Evolutionary conservation across 208 protist species (phyloP).

Genomic region (Trichomonas gallinae): DNA sequence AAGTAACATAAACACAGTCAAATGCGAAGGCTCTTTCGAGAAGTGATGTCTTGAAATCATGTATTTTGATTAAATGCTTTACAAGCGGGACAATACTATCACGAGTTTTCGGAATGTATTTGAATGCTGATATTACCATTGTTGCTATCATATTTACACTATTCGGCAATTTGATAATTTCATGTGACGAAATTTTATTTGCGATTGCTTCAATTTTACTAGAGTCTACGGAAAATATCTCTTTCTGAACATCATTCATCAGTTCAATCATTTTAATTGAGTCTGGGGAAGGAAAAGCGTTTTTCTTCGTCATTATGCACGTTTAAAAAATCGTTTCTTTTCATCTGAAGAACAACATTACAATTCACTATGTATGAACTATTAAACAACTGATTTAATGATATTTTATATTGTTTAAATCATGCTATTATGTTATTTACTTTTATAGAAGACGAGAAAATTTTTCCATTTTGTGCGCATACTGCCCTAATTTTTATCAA

Average conservation of each 20-base stretch:
- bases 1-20: neutral
- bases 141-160: neutral
- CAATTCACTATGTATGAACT: too few species aligned
- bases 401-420: too few species aligned
- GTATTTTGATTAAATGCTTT: neutral
- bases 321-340: neutral
- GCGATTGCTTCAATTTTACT: neutral
- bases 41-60: neutral
- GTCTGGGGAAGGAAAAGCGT: neutral
- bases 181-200: neutral
- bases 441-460: too few species aligned
- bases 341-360: too few species aligned
- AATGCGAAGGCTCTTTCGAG: neutral
- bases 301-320: neutral
- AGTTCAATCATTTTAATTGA: neutral
- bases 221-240: neutral
- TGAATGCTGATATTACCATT: neutral
- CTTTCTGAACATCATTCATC: neutral
- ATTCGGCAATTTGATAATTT: neutral
- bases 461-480: too few species aligned
- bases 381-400: too few species aligned
- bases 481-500: too few species aligned
- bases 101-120: neutral
- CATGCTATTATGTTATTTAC: too few species aligned
- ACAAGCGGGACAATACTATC: neutral